phyloP scores from a whole-genome alignment of 345 rosid species.

The Heritiera fomes region DNA sequence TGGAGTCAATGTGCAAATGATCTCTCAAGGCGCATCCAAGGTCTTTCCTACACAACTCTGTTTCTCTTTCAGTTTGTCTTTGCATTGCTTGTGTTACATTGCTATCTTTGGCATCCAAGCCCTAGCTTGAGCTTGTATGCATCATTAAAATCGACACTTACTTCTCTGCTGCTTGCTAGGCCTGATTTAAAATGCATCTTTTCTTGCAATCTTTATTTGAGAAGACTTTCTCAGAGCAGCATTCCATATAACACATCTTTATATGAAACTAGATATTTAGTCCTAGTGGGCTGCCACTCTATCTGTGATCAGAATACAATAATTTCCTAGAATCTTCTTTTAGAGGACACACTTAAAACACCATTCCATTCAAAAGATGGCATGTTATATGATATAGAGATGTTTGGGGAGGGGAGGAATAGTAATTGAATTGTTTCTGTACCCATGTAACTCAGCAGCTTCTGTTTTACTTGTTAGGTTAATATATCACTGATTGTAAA shows the following conservation, averaged over 20 bases:
- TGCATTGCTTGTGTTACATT: no score
- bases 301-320: neutral
- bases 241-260: neutral
- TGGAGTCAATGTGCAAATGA: conserved; percentile 98
- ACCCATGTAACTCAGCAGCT: neutral
- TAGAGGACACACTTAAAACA: neutral
- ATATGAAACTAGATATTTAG: neutral
- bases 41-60: conserved; percentile 32
- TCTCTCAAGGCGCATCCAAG: conserved; percentile 99
- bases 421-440: neutral
- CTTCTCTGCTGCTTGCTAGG: neutral
- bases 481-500: conserved; percentile 89
- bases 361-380: neutral
- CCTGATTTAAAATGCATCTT: neutral
- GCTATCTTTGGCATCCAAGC: neutral
- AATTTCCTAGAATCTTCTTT: no score
- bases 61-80: neutral
- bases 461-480: conserved; percentile 45
- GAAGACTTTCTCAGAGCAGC: neutral
- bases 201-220: neutral
- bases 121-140: neutral
- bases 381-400: neutral
- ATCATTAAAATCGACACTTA: neutral
- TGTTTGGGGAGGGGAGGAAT: neutral
- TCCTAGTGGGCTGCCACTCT: neutral